Base-by-base conservation (phyloP, 2,329 filamentous ascomycete species). In the Dendryphion nanum region DNA sequence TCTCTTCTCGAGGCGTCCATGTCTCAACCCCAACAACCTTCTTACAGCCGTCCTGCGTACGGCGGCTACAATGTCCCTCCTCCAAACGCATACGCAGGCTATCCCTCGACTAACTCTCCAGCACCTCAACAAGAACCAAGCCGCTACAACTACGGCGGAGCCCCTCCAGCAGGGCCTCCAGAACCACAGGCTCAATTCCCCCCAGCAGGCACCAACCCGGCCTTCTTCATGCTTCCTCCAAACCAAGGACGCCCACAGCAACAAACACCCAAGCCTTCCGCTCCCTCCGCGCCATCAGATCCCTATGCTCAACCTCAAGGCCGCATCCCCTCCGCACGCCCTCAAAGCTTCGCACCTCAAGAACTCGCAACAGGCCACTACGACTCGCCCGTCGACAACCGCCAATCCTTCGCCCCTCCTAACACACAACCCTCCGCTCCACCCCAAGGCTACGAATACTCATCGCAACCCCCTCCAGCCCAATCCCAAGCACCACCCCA, bases 1-100 rank as follows among this genome's bases (percentile, higher is more conserved):
- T 83, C 87, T 19, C 77, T 98, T n/a, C 75, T 98, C 15, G 93
- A 98, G 67, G 86, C 88, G 14, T 97, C 91, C 39, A 97, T 98
- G 91, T 83, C 90, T 1, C 91, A 96, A 52, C 86, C 90, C n/a
- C 82, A 86, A 36, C 85, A 87, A 57, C 81, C 84, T 32, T 81
- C 77, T 50, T 93, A 91, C 53, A 83, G 85, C 54, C 82, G 87
- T 50, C 57, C 56, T 10, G n/a, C n/a, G n/a, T n/a, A n/a, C n/a
- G 63, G 63, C 18, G 59, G 48, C 6, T 63, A 64, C 44, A 63
- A 59, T 24, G 62, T 56, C 21, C 57, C 58, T 1, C 55, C 58
- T 6, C 55, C 55, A 14, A 53, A 49, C 6, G 47, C 55, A 20
- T 60, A 61, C 36, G 44, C 44, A 12, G 59, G 53, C n/a, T 66